Evolutionary conservation across 129 eudicot genomes (phyloP), one percentile per base, ranked within the genome.

Genomic region (Mikania micrantha): DNA sequence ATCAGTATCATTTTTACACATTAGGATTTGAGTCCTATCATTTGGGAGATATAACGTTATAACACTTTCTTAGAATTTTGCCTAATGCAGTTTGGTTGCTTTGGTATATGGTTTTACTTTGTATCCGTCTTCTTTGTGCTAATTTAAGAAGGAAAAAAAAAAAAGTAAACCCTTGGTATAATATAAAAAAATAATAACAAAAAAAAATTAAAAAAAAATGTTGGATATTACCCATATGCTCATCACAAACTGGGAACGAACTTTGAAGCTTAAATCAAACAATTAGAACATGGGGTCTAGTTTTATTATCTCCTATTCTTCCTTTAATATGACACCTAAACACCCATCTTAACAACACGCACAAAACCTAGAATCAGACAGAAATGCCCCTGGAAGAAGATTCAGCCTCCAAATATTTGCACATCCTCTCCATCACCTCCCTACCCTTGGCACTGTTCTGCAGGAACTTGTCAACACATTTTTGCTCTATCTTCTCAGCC

Each of bases 341-440:
- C 4, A 71, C 45, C 61, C 39, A 41, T 41, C 67, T 70, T 58
- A 64, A 47, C 24, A 45, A 48, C 54, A 48, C 54, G n/a, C 20
- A 4, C 50, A 58, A 31, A 75, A 35, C 44, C 75, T 64, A 82
- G 64, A 75, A 39, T 78, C 65, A 87, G 27, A 79, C 70, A 47
- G 93, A 78, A 19, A 88, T 76, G 7, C 98, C 95, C 56, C 85
- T 60, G 63, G 80, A 68, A 48, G 80, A 76, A 0, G 99, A 94
- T 81, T 94, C 97, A 76, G 96, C 93, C 85, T 94, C 97, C 71
- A 90, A 83, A 38, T 94, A 94, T 85, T 94, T 94, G 58, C 99
- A 94, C 73, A 94, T 90, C 86, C 97, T 83, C 81, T 94, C 99
- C 99, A 94, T 94, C 74, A 90, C 99, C 76, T 94, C 97, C 60